Percentiles rank a stretch among this genome's conserved stretches.
These are phyloP conservation scores for Calonectria naviculata DNA, from an alignment of 2,329 filamentous ascomycete genomes.

Conservation along the genomic window DNA sequence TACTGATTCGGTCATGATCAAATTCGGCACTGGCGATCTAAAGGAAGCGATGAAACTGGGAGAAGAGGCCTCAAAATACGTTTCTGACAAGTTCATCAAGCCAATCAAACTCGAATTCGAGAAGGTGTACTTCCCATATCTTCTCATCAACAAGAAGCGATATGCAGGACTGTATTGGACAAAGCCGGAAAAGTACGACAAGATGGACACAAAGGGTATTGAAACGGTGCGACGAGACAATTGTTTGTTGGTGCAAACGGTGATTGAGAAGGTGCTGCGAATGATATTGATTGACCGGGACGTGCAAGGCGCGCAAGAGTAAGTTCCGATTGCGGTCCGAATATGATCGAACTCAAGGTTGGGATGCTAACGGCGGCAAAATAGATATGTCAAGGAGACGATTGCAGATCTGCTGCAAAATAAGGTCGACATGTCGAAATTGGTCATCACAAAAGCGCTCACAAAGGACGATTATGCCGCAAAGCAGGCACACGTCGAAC, in stretches of 20 bases:
- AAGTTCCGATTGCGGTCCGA: conserved; percentile 54
- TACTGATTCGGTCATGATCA: conserved; percentile 99
- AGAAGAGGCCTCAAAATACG: conserved; percentile 89
- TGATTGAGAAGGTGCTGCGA: conserved; percentile 94
- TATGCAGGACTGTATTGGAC: conserved; percentile 99
- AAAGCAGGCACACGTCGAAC: conserved; percentile 96
- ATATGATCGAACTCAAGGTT: conserved; percentile 3
- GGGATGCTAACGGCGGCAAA: conserved; percentile 49
- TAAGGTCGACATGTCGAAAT: conserved; percentile 98
- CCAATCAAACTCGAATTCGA: conserved; percentile 99
- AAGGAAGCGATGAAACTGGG: conserved; percentile 93
- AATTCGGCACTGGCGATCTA: conserved; percentile 91
- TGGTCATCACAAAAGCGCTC: conserved; percentile 98
- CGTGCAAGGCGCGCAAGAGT: conserved; percentile 92
- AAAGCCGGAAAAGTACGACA: conserved; percentile 92
- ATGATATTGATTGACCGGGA: conserved; percentile 97
- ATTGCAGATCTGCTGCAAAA: conserved; percentile 97
- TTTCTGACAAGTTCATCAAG: conserved; percentile 92
- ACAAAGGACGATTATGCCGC: conserved; percentile 90
- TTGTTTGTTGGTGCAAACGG: conserved; percentile 92
- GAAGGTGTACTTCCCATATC: conserved; percentile 98
- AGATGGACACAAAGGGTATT: conserved; percentile 99
- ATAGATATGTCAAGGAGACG: conserved; percentile 93
- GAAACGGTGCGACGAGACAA: conserved; percentile 98
- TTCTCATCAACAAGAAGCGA: conserved; percentile 99